Conservation (phyloP, 768 basidiomycete species). For the Russula sp. region DNA sequence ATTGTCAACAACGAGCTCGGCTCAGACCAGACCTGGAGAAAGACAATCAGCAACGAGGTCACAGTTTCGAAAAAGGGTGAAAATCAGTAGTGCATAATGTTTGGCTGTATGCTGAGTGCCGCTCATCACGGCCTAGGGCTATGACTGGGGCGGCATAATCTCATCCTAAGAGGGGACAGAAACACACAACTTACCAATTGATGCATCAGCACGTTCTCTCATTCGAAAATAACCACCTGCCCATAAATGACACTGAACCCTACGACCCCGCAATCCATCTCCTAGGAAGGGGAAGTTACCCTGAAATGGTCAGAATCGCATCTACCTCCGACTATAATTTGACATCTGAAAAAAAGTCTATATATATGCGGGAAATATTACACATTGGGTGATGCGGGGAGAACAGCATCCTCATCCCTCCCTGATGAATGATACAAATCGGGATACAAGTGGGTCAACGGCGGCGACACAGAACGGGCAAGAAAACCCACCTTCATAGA, state of each 20-base stretch:
- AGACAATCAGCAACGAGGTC: not conserved
- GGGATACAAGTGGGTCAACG: constrained; percentile 14
- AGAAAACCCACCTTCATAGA: constrained; percentile 66
- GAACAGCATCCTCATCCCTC: constrained; percentile 67
- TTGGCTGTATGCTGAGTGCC: constrained; percentile 32
- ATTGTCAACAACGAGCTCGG: not conserved
- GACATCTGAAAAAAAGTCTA: constrained; percentile 23
- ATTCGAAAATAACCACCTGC: not conserved
- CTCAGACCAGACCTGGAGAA: not conserved
- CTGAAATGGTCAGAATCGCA: not conserved
- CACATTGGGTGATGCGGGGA: constrained; percentile 45
- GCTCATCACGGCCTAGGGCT: constrained; percentile 30
- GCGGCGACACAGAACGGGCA: not conserved
- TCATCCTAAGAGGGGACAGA: constrained; percentile 23
- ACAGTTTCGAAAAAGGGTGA: not conserved
- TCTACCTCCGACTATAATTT: constrained; percentile 2
- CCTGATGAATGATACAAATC: constrained; percentile 48
- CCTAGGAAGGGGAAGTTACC: not conserved
- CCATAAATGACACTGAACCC: not conserved
- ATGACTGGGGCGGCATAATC: constrained; percentile 32
- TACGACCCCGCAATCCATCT: not conserved
- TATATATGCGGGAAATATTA: constrained; percentile 25
- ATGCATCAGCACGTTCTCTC: not conserved
- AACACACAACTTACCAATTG: constrained; percentile 7
- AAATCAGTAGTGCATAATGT: constrained; percentile 29